phyloP scores from a whole-genome alignment of 2,329 filamentous ascomycete species.

The Orbilia quercus region DNA sequence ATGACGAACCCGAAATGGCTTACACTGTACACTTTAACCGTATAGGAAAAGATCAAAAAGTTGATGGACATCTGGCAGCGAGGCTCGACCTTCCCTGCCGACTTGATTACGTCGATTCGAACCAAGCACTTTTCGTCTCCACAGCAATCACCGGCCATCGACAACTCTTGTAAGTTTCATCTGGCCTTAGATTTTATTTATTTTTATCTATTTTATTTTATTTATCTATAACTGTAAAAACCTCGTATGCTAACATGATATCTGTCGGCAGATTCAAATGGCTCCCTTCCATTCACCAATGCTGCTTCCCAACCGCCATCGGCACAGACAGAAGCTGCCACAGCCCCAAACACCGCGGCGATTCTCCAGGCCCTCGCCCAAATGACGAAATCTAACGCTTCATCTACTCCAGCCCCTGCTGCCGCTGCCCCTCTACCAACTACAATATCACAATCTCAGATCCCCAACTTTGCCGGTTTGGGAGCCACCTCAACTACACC shows the following conservation, averaged over 20 bases:
- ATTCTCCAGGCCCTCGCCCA: constrained; percentile 84
- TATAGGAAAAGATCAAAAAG: constrained; percentile 95
- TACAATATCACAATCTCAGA: constrained; percentile 19
- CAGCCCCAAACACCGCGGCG: constrained; percentile 70
- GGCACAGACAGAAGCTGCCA: constrained; percentile 61
- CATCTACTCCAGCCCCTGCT: constrained; percentile 62
- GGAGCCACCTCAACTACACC: constrained; percentile 57
- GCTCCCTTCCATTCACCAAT: constrained; percentile 34
- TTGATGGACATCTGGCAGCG: constrained; percentile 98
- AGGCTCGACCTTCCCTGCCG: constrained; percentile 84
- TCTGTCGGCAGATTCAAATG: constrained; percentile 20
- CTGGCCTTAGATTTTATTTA: too few relatives aligned
- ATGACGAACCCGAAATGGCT: constrained; percentile 62
- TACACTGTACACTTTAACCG: constrained; percentile 65
- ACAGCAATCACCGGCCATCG: constrained; percentile 35
- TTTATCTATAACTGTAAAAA: background rate
- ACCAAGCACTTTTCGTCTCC: constrained; percentile 54
- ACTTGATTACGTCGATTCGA: constrained; percentile 72
- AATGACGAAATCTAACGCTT: constrained; percentile 78
- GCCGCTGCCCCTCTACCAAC: constrained; percentile 50
- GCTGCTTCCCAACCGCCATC: constrained; percentile 61
- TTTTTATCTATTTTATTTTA: too few relatives aligned
- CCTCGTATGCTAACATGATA: background rate
- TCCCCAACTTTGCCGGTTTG: constrained; percentile 45
- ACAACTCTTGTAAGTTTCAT: constrained; percentile 45